Percentiles rank a stretch among this genome's conserved stretches.
Conservation (phyloP, 257 asterid genomes). For the Dorcoceras hygrometricum region DNA sequence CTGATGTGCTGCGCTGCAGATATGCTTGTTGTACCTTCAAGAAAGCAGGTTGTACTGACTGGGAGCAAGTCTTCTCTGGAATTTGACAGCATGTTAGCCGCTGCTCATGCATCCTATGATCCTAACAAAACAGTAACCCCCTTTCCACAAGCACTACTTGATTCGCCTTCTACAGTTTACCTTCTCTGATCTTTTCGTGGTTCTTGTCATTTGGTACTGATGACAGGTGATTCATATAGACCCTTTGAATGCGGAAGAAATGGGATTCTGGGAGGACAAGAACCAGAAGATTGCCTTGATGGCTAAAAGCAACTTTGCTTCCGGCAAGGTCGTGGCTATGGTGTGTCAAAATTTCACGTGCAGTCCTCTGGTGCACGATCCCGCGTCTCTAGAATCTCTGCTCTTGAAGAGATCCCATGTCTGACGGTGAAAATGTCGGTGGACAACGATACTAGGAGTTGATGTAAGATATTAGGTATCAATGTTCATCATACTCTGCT, state of each 20-base stretch:
- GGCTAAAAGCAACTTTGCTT: conserved; percentile 50
- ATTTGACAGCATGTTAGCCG: conserved; percentile 63
- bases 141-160: not conserved
- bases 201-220: not conserved
- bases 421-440: not conserved
- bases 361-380: conserved; percentile 59
- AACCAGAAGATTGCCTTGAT: conserved; percentile 59
- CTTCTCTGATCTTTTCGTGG: not conserved
- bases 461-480: too few species aligned
- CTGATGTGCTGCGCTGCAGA: conserved; percentile 91
- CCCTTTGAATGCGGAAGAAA: conserved; percentile 56
- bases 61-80: conserved; percentile 41
- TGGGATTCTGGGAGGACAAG: conserved; percentile 64
- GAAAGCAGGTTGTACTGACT: conserved; percentile 70
- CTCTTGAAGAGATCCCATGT: conserved; percentile 34
- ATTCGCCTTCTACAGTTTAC: not conserved
- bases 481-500: too few species aligned
- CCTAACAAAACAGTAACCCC: conserved; percentile 64
- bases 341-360: conserved; percentile 88
- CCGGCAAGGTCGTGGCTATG: conserved; percentile 55
- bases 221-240: conserved; percentile 83
- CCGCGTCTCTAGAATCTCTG: conserved; percentile 41
- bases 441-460: too few species aligned
- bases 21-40: conserved; percentile 59
- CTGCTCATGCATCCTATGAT: conserved; percentile 68